Evolutionary conservation across 2,329 filamentous ascomycete species (phyloP).

Genomic region (Zasmidium cellare): DNA sequence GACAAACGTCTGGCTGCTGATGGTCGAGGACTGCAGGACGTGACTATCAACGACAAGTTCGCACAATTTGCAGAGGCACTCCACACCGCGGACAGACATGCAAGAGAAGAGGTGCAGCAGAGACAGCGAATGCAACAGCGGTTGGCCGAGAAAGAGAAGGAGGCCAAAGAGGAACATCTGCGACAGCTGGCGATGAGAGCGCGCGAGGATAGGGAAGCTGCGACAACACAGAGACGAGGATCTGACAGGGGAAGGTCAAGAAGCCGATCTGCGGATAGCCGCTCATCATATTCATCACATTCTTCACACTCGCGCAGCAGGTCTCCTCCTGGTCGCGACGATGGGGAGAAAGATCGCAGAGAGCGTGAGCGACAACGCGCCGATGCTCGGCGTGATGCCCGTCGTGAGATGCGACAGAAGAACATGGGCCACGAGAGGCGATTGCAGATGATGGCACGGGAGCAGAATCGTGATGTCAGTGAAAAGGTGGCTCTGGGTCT

Average conservation of each 20-base stretch:
- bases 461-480: constrained; percentile 94
- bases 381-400: constrained; percentile 77
- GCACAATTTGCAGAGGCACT: constrained; percentile 93
- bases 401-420: constrained; percentile 87
- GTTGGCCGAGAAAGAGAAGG: constrained; percentile 93
- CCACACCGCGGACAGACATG: constrained; percentile 91
- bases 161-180: constrained; percentile 88
- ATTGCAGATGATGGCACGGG: constrained; percentile 87
- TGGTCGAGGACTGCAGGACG: constrained; percentile 85
- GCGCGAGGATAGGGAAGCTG: constrained; percentile 64
- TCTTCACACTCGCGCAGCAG: constrained; percentile 32
- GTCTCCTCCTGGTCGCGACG: constrained; percentile 49
- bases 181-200: constrained; percentile 87
- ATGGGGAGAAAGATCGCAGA: constrained; percentile 52
- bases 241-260: constrained; percentile 30
- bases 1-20: constrained; percentile 96
- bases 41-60: constrained; percentile 98
- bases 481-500: constrained; percentile 94
- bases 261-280: constrained; percentile 30
- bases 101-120: constrained; percentile 91
- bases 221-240: constrained; percentile 49
- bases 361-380: constrained; percentile 76
- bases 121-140: constrained; percentile 93
- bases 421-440: constrained; percentile 93
- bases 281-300: constrained; percentile 42